Evolutionary conservation across 2,329 filamentous ascomycete species (phyloP), one percentile per base, ranked within the genome.

Genomic region (Ceratocystis alfenasii): DNA sequence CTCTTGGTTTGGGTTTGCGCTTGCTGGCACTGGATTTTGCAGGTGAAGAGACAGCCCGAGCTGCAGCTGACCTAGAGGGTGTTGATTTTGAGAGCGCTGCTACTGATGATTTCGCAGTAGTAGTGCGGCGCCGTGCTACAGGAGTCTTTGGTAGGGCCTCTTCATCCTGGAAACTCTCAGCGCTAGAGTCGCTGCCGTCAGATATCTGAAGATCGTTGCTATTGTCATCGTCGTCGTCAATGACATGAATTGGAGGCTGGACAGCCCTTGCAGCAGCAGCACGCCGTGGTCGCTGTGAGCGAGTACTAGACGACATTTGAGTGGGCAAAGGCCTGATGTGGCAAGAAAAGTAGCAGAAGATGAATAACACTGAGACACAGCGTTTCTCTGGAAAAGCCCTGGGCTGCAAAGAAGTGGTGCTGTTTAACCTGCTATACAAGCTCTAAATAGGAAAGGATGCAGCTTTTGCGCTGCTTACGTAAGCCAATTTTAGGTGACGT

Each of bases 171-270:
- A 69, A 66, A 36, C 72, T 71, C 0, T 72, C 69, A 0, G 71
- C 74, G 22, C 72, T 69, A 41, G 74, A 74, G 65, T 73, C 73
- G 25, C 71, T 70, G 4, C 72, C 72, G 5, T 70, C 69, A n/a
- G 69, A 72, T 7, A 70, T 68, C n/a, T 72, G 72, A 33, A 74
- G 72, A 62, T 76, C 75, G 61, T 74, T 74, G 25, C 71, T 72
- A 50, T 72, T 72, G 62, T 59, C 60, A 12, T 66, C 65, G 17
- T 62, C 44, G 20, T 30, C 28, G 20, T 63, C 28, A 41, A 30
- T 28, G n/a, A 10, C 22, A 33, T 57, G 55, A 3, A 63, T n/a
- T 63, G 22, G 45, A 22, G 5, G 20, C 61, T 12, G 17, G 25
- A 25, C 15, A 22, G 44, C 17, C 30, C 12, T 63, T 48, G 59